Conservation (phyloP, 805 yeast genomes). For the Lipomyces starkeyi region DNA sequence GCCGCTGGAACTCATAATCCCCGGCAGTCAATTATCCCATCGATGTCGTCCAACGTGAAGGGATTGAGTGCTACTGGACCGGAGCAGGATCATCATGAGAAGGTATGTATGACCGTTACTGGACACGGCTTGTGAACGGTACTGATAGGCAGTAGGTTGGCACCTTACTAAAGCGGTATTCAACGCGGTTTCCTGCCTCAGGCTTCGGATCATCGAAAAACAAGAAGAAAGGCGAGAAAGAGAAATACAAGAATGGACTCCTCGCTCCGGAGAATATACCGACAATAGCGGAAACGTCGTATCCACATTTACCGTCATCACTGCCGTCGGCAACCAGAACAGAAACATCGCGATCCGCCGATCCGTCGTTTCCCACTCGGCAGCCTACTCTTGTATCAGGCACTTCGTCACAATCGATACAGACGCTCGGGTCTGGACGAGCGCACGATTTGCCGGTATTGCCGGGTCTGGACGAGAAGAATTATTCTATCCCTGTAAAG, state of each 20-base stretch:
- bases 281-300: slow-evolving; percentile 6
- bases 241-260: slow-evolving; percentile 20
- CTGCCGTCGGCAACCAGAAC: slow-evolving; percentile 1
- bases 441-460: slow-evolving; percentile 10
- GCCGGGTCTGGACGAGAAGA: slow-evolving; percentile 25
- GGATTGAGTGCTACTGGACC: slow-evolving; percentile 1
- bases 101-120: slow-evolving; percentile 12
- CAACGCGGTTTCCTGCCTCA: slow-evolving; percentile 20
- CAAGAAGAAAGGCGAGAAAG: slow-evolving; percentile 16
- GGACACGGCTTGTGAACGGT: not conserved
- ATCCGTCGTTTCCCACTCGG: not conserved
- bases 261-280: slow-evolving; percentile 19
- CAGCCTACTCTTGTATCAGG: not conserved
- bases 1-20: not conserved
- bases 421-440: not conserved
- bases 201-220: slow-evolving; percentile 4
- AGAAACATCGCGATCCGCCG: not conserved
- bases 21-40: slow-evolving; percentile 37
- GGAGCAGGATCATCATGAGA: slow-evolving; percentile 19
- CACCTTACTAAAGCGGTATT: slow-evolving; percentile 34
- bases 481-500: slow-evolving; percentile 26
- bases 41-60: slow-evolving; percentile 28
- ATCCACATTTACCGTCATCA: slow-evolving; percentile 4
- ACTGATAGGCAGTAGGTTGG: slow-evolving; percentile 26
- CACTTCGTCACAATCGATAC: not conserved